phyloP scores from a whole-genome alignment of 164 flowering plant species.

The Chimonanthus praecox region DNA sequence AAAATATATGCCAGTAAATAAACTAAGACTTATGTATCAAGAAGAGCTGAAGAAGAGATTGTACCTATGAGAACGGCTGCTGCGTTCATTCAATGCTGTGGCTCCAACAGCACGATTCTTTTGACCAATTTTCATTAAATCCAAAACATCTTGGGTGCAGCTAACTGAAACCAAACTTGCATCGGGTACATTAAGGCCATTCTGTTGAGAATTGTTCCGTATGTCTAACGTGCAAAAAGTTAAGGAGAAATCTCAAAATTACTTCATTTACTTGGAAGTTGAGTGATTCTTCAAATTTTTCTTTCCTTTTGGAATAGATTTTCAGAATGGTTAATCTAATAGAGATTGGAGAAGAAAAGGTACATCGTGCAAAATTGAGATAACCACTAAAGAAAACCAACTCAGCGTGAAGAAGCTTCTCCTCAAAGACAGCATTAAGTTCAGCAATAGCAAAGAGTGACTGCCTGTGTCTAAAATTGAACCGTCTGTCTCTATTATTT shows the following conservation, averaged over 20 bases:
- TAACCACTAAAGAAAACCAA: not conserved
- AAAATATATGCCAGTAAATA: not conserved
- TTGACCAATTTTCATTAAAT: slow-evolving; percentile 73
- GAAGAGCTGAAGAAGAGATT: not conserved
- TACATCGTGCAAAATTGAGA: not conserved
- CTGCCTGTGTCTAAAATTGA: not conserved
- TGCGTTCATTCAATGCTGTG: slow-evolving; percentile 83
- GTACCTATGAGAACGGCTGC: slow-evolving; percentile 95
- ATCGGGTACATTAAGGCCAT: slow-evolving; percentile 90
- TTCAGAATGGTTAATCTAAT: too few relatives aligned
- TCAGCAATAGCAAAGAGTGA: slow-evolving; percentile 1
- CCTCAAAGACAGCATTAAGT: not conserved
- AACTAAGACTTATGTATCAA: not conserved
- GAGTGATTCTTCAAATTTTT: too few relatives aligned
- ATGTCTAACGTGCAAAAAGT: slow-evolving; percentile 65
- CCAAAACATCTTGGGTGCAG: slow-evolving; percentile 69
- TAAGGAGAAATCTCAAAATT: slow-evolving; percentile 24
- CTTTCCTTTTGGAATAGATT: too few relatives aligned
- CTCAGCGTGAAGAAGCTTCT: not conserved
- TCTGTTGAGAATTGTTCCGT: slow-evolving; percentile 63
- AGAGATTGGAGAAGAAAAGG: not conserved
- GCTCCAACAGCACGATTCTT: slow-evolving; percentile 90
- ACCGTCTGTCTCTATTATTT: not conserved
- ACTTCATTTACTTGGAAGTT: too few relatives aligned
- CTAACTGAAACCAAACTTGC: slow-evolving; percentile 69